These are phyloP conservation scores for Gonium pectorale DNA, from an alignment of 139 green algal species.

Conservation along the genomic window DNA sequence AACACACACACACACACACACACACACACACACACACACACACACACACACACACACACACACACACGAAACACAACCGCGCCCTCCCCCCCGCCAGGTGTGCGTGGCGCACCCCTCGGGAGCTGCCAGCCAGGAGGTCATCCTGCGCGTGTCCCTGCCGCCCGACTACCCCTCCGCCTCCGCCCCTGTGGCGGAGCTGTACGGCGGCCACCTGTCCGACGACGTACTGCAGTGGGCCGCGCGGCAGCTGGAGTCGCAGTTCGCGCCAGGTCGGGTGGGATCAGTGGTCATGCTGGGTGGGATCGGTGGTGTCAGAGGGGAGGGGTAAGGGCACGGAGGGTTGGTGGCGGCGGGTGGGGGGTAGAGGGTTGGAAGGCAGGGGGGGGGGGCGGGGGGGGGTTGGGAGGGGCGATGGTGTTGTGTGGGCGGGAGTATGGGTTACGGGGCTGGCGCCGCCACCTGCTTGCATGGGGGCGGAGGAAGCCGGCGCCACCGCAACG, in stretches of 20 bases:
- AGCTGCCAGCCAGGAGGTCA: slow-evolving; percentile 35
- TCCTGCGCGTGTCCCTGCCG: slow-evolving; percentile 63
- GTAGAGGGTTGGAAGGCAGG: neutral
- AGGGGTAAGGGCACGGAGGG: too few relatives aligned
- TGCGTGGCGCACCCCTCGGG: slow-evolving; percentile 51
- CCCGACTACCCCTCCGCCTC: slow-evolving; percentile 66
- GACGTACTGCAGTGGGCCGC: slow-evolving; percentile 51
- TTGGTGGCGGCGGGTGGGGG: too few relatives aligned
- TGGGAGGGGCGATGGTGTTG: too few relatives aligned
- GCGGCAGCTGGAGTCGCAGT: slow-evolving; percentile 63
- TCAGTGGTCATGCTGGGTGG: neutral
- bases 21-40: too few relatives aligned
- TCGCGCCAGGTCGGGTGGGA: slow-evolving; percentile 29
- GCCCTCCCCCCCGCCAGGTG: slow-evolving; percentile 51
- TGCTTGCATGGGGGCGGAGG: too few relatives aligned
- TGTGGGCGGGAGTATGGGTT: too few relatives aligned
- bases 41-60: too few relatives aligned
- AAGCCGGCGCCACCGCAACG: too few relatives aligned
- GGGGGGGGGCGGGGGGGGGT: neutral
- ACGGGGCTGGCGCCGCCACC: too few relatives aligned
- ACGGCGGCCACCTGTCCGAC: slow-evolving; percentile 46
- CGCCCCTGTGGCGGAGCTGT: slow-evolving; percentile 66
- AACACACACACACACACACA: too few relatives aligned
- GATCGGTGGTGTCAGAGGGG: too few relatives aligned
- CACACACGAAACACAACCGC: neutral